Evolutionary conservation across 2,329 filamentous ascomycete genomes (phyloP).

Genomic region (Penicillium sp.): DNA sequence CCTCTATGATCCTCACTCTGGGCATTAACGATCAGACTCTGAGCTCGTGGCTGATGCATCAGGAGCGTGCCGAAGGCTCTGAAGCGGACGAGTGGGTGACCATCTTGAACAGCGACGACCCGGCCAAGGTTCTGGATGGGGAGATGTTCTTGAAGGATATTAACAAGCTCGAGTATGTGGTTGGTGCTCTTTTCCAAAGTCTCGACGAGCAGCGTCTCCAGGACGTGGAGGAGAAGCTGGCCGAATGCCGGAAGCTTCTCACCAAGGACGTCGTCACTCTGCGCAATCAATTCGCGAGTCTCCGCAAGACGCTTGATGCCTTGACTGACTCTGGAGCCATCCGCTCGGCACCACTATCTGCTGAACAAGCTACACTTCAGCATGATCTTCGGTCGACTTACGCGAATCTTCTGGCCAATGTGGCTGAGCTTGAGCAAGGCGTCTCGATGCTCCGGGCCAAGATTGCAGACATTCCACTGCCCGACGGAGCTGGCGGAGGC

Average conservation of each 20-base stretch:
- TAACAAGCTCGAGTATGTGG: constrained; percentile 64
- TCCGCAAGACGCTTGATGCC: constrained; percentile 73
- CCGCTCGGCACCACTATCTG: constrained; percentile 72
- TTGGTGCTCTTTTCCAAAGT: constrained; percentile 66
- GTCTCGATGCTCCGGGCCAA: constrained; percentile 77
- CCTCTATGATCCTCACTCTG: constrained; percentile 88
- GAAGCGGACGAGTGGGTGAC: constrained; percentile 52
- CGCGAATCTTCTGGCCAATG: constrained; percentile 69
- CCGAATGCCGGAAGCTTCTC: constrained; percentile 65
- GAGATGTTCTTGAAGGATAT: constrained; percentile 78
- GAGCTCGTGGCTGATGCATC: constrained; percentile 56
- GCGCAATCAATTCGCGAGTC: constrained; percentile 73
- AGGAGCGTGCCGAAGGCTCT: constrained; percentile 48
- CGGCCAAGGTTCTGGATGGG: constrained; percentile 68
- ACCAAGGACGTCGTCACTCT: constrained; percentile 71
- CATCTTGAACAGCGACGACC: constrained; percentile 52
- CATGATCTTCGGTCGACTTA: constrained; percentile 78
- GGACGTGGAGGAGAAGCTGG: constrained; percentile 68
- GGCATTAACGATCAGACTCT: constrained; percentile 79
- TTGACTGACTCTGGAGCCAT: constrained; percentile 70
- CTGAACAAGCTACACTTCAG: constrained; percentile 82
- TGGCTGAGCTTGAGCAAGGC: constrained; percentile 78
- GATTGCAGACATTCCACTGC: constrained; percentile 60
- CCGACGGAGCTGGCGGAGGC: constrained; percentile 49
- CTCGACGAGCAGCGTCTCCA: constrained; percentile 70